Evolutionary conservation across 768 basidiomycete genomes (phyloP), one percentile per base, ranked within the genome.

Genomic region (Crassisporium funariophilum): DNA sequence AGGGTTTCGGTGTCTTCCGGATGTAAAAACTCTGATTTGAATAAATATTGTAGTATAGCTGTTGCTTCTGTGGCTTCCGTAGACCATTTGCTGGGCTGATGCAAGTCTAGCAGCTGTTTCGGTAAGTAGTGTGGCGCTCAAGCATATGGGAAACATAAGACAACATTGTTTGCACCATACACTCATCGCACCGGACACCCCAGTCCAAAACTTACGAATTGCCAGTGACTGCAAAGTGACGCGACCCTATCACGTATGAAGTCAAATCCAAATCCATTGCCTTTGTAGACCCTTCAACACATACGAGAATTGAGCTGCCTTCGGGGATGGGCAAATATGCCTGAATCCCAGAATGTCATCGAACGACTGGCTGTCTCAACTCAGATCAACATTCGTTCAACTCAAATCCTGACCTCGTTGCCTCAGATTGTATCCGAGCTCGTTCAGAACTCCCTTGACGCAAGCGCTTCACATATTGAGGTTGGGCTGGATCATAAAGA

Each of bases 381-480:
- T 5, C 83, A 81, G 35, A 72, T 81, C 16, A 82, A 75, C 56
- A 73, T 98, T 35, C 83, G 95, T 34, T 94, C 93, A 2, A 81
- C 89, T 0, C 82, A 91, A 58, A 84, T 95, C 52, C 68, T 98
- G 49, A 91, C 91, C 0, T 88, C 91, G 4, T 61, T 97, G 20
- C 75, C 87, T 6, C 83, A 88, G 60, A 73, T 95, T 47, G 71
- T 95, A 16, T 84, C 84, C 2, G 93, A 98, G 65, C 80, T 98
- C 25, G 64, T 94, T 9, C 94, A 95, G 63, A 98, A 98, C 63
- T 77, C 91, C 2, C 73, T 98, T 7, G 95, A 98, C 57, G 91
- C 95, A 2, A 74, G 74, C 21, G 82, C 93, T 0, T 72, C 65
- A 12, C 74, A 76, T 16, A 73, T 98, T 41, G 83, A 88, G 33